Percentiles rank a stretch among this genome's conserved stretches.
phyloP scores from a whole-genome alignment of 1,284 basidiomycete genomes.

The Pseudozyma flocculosa region DNA sequence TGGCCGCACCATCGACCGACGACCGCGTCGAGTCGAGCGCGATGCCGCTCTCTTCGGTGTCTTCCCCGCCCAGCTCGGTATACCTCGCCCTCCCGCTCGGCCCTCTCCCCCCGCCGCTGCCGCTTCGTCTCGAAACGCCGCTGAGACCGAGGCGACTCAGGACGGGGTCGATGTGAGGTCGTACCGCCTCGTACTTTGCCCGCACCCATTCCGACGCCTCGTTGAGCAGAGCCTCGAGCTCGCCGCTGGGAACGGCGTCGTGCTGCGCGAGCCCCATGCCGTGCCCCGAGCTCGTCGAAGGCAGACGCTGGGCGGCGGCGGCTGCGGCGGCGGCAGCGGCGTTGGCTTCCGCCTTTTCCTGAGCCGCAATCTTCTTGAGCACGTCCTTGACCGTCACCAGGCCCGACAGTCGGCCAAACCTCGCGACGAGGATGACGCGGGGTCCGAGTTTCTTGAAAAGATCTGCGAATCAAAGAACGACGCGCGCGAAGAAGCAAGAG shows the following conservation, averaged over 20 bases:
- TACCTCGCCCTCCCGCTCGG: slow-evolving; percentile 6
- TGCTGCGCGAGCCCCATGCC: background rate
- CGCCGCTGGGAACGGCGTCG: slow-evolving; percentile 28
- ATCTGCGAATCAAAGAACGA: slow-evolving; percentile 7
- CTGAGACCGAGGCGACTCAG: background rate
- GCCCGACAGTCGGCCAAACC: slow-evolving; percentile 74
- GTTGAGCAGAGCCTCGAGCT: slow-evolving; percentile 37
- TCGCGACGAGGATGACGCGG: slow-evolving; percentile 87
- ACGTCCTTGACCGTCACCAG: slow-evolving; percentile 96
- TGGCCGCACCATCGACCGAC: background rate
- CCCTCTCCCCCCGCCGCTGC: background rate
- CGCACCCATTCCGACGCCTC: slow-evolving; percentile 28
- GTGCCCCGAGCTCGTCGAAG: background rate
- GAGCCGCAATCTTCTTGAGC: slow-evolving; percentile 60
- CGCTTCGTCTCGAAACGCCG: background rate
- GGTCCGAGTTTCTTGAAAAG: slow-evolving; percentile 66
- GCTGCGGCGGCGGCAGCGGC: slow-evolving; percentile 1
- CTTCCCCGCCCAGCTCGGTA: slow-evolving; percentile 7
- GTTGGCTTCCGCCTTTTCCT: slow-evolving; percentile 39
- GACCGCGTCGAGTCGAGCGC: background rate
- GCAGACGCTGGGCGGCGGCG: too few relatives aligned
- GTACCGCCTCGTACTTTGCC: slow-evolving; percentile 8
- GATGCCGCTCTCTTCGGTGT: slow-evolving; percentile 2
- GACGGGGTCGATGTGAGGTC: slow-evolving; percentile 5
- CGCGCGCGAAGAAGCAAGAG: background rate